Evolutionary conservation across 495 filamentous ascomycete species (phyloP).

Genomic region (Aspergillus taichungensis): DNA sequence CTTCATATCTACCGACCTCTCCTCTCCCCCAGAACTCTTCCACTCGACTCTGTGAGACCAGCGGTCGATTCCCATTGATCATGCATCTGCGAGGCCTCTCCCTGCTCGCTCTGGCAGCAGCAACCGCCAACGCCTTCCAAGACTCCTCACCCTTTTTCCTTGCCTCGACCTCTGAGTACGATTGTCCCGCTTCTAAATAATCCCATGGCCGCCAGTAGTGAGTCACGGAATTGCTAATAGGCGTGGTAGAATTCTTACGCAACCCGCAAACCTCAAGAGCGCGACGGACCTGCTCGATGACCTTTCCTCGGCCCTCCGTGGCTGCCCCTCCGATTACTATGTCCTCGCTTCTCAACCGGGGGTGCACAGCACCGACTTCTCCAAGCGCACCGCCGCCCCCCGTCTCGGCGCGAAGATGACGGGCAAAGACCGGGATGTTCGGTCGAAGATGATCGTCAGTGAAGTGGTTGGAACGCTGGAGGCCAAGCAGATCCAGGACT

Average conservation of each 20-base stretch:
- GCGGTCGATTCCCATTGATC: conserved; percentile 15
- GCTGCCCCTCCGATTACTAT: conserved; percentile 71
- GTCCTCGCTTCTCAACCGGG: conserved; percentile 74
- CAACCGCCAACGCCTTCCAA: conserved; percentile 59
- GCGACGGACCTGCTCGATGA: conserved; percentile 27
- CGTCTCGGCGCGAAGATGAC: conserved; percentile 50
- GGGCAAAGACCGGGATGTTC: conserved; percentile 39
- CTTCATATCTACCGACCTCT: background rate
- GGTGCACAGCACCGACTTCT: conserved; percentile 57
- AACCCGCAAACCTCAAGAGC: conserved; percentile 36
- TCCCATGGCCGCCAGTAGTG: background rate
- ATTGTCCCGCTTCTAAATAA: conserved; percentile 11
- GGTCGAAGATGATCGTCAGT: conserved; percentile 42
- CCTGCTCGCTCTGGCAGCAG: conserved; percentile 52
- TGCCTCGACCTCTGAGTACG: conserved; percentile 71
- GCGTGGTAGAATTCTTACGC: conserved; percentile 32
- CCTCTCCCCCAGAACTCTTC: background rate
- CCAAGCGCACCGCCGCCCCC: conserved; percentile 44
- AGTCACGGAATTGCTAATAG: conserved; percentile 17
- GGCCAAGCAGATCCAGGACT: conserved; percentile 42
- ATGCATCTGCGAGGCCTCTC: conserved; percentile 57
- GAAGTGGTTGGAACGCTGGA: conserved; percentile 58
- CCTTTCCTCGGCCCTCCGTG: conserved; percentile 38
- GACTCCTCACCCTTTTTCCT: conserved; percentile 84
- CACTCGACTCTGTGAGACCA: conserved; percentile 5